phyloP scores from a whole-genome alignment of 148 eudicot genomes.

The Fagopyrum esculentum region DNA sequence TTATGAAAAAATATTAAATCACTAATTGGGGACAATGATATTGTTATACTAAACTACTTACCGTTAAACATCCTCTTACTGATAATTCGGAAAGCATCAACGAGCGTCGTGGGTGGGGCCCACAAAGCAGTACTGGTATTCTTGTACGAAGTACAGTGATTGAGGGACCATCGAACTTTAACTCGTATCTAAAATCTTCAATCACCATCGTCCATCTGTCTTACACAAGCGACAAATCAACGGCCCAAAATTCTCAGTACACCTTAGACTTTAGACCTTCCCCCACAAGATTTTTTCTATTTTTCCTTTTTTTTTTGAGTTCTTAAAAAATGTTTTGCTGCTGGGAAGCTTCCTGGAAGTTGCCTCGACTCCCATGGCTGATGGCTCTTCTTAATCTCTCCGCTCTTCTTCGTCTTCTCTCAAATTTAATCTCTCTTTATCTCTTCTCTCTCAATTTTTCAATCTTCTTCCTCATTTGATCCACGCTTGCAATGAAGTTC shows the following conservation, averaged over 20 bases:
- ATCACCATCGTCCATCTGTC: neutral
- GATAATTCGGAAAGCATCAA: neutral
- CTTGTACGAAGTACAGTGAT: neutral
- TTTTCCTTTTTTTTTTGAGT: too few species aligned
- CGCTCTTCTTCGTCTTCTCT: neutral
- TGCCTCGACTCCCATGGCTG: neutral
- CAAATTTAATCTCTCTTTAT: neutral
- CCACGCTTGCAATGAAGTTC: neutral
- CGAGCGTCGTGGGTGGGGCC: conserved; percentile 2
- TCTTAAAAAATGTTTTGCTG: neutral
- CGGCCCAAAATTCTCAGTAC: neutral
- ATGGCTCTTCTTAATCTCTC: neutral
- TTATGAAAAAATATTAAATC: too few species aligned
- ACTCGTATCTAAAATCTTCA: neutral
- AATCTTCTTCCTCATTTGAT: neutral
- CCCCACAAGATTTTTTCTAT: neutral
- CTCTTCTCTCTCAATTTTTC: neutral
- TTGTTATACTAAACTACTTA: neutral
- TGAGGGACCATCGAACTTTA: neutral
- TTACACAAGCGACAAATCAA: neutral
- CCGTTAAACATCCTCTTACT: conserved; percentile 4
- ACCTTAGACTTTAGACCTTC: neutral
- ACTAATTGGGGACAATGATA: too few species aligned
- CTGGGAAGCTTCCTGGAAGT: neutral
- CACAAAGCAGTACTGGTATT: neutral